A percentile compares a stretch with the other conserved stretches of the same genome.
These are phyloP conservation scores for Vitis amurensis DNA, from an alignment of 164 flowering plant genomes.

Conservation along the genomic window DNA sequence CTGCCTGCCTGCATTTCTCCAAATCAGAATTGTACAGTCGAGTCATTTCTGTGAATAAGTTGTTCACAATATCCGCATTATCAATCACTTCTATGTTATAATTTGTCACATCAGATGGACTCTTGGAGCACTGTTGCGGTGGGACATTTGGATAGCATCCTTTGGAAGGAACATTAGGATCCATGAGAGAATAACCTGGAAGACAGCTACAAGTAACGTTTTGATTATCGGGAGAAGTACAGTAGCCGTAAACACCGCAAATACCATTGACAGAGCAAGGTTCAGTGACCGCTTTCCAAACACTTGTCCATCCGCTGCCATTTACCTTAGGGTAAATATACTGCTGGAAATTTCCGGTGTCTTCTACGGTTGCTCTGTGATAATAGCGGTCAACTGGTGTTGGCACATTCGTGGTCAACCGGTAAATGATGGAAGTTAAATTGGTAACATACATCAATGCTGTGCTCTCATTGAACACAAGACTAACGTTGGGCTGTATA, in stretches of 20 bases:
- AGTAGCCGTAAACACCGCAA: constrained; percentile 24
- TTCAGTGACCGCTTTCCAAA: constrained; percentile 9
- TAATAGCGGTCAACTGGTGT: constrained; percentile 17
- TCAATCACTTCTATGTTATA: background rate
- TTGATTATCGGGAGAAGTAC: constrained; percentile 17
- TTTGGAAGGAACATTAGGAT: constrained; percentile 17
- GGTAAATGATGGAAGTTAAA: background rate
- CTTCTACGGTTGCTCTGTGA: constrained; percentile 15
- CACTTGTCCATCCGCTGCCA: constrained; percentile 14
- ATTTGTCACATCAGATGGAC: background rate
- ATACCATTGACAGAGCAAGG: constrained; percentile 15
- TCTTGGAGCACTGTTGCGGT: constrained; percentile 8
- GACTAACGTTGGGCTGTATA: constrained; percentile 6
- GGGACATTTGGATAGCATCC: constrained; percentile 18
- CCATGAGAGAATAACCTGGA: constrained; percentile 16
- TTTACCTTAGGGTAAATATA: constrained; percentile 7
- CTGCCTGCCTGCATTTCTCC: constrained; percentile 1
- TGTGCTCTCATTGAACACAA: constrained; percentile 13
- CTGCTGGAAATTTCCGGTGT: constrained; percentile 22
- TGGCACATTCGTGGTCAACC: background rate
- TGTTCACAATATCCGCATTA: constrained; percentile 13
- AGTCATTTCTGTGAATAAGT: constrained; percentile 1
- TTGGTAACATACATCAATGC: constrained; percentile 3
- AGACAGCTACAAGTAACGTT: constrained; percentile 10
- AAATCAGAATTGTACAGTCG: background rate